Base-by-base conservation (phyloP, 1,139 yeast genomes). In the Yamadazyma triangularis region DNA sequence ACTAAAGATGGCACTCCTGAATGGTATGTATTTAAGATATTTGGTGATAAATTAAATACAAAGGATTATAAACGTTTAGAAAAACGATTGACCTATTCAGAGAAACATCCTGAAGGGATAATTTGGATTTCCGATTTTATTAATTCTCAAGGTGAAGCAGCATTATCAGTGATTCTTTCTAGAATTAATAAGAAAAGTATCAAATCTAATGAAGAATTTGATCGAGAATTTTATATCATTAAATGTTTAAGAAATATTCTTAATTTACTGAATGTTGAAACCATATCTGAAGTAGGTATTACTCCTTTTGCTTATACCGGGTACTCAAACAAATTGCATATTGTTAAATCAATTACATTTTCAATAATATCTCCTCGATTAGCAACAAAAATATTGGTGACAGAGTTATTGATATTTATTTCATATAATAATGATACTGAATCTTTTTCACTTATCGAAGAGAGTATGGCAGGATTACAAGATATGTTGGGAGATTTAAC, bases 151-250 rank as follows among this genome's bases (percentile, higher is more conserved):
- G 74, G 73, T 15, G 73, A 67, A 33, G 57, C 69, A 9, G 73
- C 73, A 0, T 50, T 68, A 14, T 56, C 70, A 1, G 71, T 64
- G 5, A 54, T 63, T 10, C 56, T 68, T 23, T 48, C 64, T 2
- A 47, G 69, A 28, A 55, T 66, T 23, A 65, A 64, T 40, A 64
- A 57, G 37, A 64, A 65, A 40, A 63, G 69, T 39, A 65, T 67
- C 35, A 68, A 68, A 42, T 60, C 63, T 25, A 66, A 68, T 37
- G 71, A 66, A 22, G 73, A 67, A 36, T 63, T 67, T 25, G 72
- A 67, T 32, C 57, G 51, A 34, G 74, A 68, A 39, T 62, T 43
- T 33, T 41, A 51, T 12, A 64, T 68, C 18, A 61, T 68, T 9
- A 55, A 53, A 38, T 67, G 73, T 36, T 52, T 68, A 29, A 62